Base-by-base conservation (phyloP, 1,139 yeast species). In the Lodderomyces beijingensis region DNA sequence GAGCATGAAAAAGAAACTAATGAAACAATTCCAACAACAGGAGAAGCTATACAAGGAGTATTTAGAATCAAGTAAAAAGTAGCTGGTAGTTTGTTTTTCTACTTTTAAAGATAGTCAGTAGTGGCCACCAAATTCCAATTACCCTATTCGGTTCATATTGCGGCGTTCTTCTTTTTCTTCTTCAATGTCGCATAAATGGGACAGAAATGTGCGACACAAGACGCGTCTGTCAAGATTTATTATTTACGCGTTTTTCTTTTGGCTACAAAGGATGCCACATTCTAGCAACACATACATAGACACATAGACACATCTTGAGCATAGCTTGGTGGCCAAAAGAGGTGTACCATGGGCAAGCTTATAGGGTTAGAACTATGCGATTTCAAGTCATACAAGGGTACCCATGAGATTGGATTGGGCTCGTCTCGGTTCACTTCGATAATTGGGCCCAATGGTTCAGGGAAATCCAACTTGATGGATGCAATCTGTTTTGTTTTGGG, bases 401-500 rank as follows among this genome's bases (percentile, higher is more conserved):
- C 74, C 0, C 71, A 87, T 15, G 65, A 71, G 7, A 77, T 91
- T 14, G 95, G 93, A 3, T 83, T 89, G 55, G 97, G 95, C 2
- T 67, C 77, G 5, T 76, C 94, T 1, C 72, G 73, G 42, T 91
- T 93, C 61, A 86, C 95, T 2, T 83, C 95, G 30, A 86, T 91
- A 41, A 85, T 93, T 38, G 99, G 99, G 1, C 97, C 98, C 11
- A 93, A 93, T 69, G 98, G 98, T 12, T 84, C 96, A 1, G 99
- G 99, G 10, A 91, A 91, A 62, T 85, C 95, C 30, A 91, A 91
- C 51, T 82, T 89, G 89, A 89, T 89, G 97, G 97, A 89, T 55
- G 97, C 97, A 28, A 88, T 89, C 12, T 87, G 96, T 2, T 91
- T 91, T 53, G 98, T 91, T 10, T 68, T 93, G 22, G 99, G 99